These are phyloP conservation scores for Canavalia gladiata DNA, from an alignment of 306 rosid species.

Conservation along the genomic window DNA sequence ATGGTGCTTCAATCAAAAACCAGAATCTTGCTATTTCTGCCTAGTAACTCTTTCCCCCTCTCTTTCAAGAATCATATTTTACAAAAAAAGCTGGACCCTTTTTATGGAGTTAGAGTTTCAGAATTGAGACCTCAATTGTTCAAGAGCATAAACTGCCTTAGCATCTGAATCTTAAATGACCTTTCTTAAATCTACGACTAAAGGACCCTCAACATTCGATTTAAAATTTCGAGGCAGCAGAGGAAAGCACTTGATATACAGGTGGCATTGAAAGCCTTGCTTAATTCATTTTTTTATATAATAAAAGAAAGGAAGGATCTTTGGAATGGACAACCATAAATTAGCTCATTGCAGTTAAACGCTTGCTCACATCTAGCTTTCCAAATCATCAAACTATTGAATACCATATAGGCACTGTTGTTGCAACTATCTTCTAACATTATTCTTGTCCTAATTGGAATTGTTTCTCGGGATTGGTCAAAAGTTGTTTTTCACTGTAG, in stretches of 20 bases:
- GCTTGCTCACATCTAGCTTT: too few relatives aligned
- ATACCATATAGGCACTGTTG: too few relatives aligned
- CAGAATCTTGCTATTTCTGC: background rate
- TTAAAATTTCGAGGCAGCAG: background rate
- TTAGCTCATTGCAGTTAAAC: too few relatives aligned
- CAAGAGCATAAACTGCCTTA: slow-evolving; percentile 5
- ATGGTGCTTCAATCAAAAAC: background rate
- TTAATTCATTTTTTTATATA: too few relatives aligned
- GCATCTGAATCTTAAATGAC: background rate
- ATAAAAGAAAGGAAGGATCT: too few relatives aligned
- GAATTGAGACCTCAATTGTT: background rate
- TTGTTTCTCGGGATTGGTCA: too few relatives aligned
- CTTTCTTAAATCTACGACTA: background rate
- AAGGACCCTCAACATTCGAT: background rate
- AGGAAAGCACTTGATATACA: background rate
- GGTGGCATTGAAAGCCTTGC: too few relatives aligned
- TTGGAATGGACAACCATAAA: too few relatives aligned
- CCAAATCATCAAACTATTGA: too few relatives aligned
- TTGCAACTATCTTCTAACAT: too few relatives aligned
- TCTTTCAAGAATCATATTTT: background rate
- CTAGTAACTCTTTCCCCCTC: background rate
- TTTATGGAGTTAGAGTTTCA: background rate
- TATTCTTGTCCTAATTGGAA: too few relatives aligned
- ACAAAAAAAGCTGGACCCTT: background rate
- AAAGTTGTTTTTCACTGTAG: background rate